Base-by-base conservation (phyloP, 2,329 filamentous ascomycete genomes). In the Neofusicoccum sp. region DNA sequence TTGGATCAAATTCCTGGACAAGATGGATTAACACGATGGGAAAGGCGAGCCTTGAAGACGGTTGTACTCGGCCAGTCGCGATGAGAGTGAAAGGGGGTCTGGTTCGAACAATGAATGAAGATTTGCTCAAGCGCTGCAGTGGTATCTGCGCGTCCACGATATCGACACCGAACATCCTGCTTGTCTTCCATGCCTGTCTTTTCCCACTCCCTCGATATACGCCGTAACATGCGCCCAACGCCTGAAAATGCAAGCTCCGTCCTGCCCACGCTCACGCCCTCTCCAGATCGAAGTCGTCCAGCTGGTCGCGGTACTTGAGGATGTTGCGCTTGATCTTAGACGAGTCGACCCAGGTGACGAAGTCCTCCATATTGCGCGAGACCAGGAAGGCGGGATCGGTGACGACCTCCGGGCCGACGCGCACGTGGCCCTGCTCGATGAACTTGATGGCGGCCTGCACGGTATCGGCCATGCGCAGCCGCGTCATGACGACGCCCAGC, bases 291-390 rank as follows among this genome's bases (percentile, higher is more conserved):
- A 96, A 98, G 79, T 98, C 94, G 79, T 98, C 94, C 78, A 97
- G 79, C 82, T 96, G 92, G 78, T 97, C 93, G 70, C 92, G 87
- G 76, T 97, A 98, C 79, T 91, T 92, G 86, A 97, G 89, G 67
- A 97, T 96, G 74, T 93, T 95, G 74, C 90, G 86, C 89, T 96
- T 97, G 76, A 97, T 93, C 90, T 97, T 97, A 78, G 91, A 96
- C 64, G 91, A 92, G 71, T 96, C 91, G 8, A 94, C 89, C 94
- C 94, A 98, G 0, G 94, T 97, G 16, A 98, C 90, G 75, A 96
- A 97, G 79, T 98, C 94, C 79, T 98, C 94, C 85, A 96, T 92
- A 65, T 87, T 91, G 67, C 79, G 84, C 41, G 92, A 95, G 6
- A 98, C 92, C 60, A 97, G 78, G 71, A 93, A 97, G 0, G 93